phyloP scores from a whole-genome alignment of 768 basidiomycete species.

The Lactarius trivialis region DNA sequence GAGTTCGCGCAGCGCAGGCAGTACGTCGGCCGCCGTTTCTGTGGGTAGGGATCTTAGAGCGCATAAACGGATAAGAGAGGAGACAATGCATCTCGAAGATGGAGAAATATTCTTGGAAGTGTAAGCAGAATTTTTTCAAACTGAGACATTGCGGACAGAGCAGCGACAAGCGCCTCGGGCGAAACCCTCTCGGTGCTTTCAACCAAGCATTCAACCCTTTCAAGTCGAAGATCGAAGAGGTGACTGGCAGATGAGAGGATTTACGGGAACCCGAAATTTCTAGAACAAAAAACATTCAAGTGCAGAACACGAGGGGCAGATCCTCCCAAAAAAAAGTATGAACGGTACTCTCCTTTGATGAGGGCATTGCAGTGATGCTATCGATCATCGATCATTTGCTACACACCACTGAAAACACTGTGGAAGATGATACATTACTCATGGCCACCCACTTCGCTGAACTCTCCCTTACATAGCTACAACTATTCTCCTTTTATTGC shows the following conservation, averaged over 20 bases:
- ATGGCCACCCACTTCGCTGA: too few species aligned
- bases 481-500: too few species aligned
- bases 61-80: neutral
- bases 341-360: too few species aligned
- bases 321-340: neutral
- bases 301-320: neutral
- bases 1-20: neutral
- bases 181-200: neutral
- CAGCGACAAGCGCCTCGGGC: neutral
- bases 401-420: too few species aligned
- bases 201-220: neutral
- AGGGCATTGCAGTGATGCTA: too few species aligned
- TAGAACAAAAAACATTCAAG: neutral
- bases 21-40: neutral
- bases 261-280: neutral
- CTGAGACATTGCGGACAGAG: neutral
- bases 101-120: neutral
- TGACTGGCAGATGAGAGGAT: neutral
- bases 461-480: too few species aligned
- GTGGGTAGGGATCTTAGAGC: neutral
- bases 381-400: too few species aligned
- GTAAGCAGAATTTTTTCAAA: neutral
- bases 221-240: neutral
- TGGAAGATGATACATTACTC: too few species aligned
- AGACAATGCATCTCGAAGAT: too few species aligned